Evolutionary conservation across 78 protist genomes (phyloP), one percentile per base, ranked within the genome.

Genomic region (Carpediemonas membranifera): DNA sequence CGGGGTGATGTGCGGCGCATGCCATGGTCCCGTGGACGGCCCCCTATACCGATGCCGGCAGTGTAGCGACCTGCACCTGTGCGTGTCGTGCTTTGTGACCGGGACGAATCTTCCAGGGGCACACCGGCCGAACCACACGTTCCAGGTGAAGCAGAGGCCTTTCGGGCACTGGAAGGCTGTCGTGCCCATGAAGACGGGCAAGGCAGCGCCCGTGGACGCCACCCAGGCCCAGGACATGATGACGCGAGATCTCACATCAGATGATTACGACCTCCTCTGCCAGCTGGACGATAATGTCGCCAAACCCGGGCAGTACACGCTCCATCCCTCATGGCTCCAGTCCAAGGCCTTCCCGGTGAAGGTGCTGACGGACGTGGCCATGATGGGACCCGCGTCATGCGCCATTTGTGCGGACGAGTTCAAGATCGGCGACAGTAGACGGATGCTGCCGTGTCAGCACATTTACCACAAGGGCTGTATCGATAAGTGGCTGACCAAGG

Each of bases 401-500:
- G 27, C 28, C 31, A 43, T 63, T 16, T 63, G 68, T 18, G 31
- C 27, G 53, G 68, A 43, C 36, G 68, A 63, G 68, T 63, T 30
- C 16, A 16, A 63, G 24, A 30, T 30, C n/a, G 68, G 68, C 21
- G 68, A 63, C 24, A n/a, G 27, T 15, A 15, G 16, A 36, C 68
- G 68, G 30, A 43, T 30, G 36, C 21, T 63, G 28, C 68, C 68
- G 14, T 63, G 68, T 18, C 27, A 30, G 15, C 68, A 63, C 52
- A 24, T 36, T 30, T 63, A 63, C 52, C 68, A 63, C 54, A 63
- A 63, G 52, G 68, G 14, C 13, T 63, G 68, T 18, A 63, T 63
- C 16, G 68, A 63, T 18, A 36, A 43, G 24, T 63, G 68, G 68
- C 68, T 63, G 16, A 21, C 53, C 16, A 18, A 35, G 28, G 24